Conservation (phyloP, 2,329 filamentous ascomycete species). For the Monosporascus sp. region DNA sequence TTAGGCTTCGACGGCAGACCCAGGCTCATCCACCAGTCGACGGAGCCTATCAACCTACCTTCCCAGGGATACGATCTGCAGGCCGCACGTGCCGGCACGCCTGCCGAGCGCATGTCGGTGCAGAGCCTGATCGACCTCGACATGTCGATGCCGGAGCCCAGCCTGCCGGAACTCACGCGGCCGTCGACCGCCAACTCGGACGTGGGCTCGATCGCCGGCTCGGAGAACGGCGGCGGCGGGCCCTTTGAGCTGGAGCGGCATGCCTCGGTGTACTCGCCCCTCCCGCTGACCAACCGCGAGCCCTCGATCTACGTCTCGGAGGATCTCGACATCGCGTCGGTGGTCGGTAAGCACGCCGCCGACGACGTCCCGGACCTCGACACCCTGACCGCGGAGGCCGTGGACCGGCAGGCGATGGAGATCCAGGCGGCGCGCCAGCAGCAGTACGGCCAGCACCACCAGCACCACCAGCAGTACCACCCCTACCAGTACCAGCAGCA, state of each 20-base stretch:
- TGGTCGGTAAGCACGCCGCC: constrained; percentile 16
- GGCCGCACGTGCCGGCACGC: constrained; percentile 33
- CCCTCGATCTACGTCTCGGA: constrained; percentile 59
- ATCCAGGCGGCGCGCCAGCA: constrained; percentile 6
- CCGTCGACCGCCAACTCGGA: constrained; percentile 59
- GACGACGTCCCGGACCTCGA: constrained; percentile 24
- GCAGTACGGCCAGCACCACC: constrained; percentile 9
- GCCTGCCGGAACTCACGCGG: constrained; percentile 43
- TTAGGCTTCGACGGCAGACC: constrained; percentile 35
- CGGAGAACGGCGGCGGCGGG: constrained; percentile 49
- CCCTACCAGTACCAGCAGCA: not conserved
- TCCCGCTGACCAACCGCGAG: constrained; percentile 39
- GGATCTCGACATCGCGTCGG: constrained; percentile 44
- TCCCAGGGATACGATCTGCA: constrained; percentile 39
- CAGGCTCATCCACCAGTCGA: constrained; percentile 43
- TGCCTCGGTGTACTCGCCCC: constrained; percentile 45
- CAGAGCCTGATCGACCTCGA: constrained; percentile 50
- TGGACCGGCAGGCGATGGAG: not conserved
- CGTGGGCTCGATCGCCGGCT: constrained; percentile 49
- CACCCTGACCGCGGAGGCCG: constrained; percentile 1
- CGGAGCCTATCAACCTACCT: constrained; percentile 40
- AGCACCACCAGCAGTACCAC: constrained; percentile 3
- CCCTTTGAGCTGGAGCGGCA: constrained; percentile 62
- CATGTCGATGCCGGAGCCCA: constrained; percentile 47
- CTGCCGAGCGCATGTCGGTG: constrained; percentile 32